phyloP scores from a whole-genome alignment of 192 early-diverging fungal species.

The Funneliformis geosporum region DNA sequence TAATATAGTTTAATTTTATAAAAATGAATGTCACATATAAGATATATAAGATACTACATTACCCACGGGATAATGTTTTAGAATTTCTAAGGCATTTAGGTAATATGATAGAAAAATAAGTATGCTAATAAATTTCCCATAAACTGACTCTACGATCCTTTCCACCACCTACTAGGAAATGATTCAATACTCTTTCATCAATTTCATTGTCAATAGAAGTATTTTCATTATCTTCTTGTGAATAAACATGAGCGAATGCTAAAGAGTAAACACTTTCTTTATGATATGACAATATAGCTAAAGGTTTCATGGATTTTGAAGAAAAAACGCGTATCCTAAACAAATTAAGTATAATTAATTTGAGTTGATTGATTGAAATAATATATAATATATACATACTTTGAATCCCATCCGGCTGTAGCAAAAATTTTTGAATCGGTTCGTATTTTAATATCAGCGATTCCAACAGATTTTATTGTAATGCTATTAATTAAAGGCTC shows the following conservation, averaged over 20 bases:
- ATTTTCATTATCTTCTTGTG: constrained; percentile 24
- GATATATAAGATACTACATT: too few relatives aligned
- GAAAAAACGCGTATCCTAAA: constrained; percentile 43
- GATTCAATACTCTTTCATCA: too few relatives aligned
- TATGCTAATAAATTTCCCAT: constrained; percentile 50
- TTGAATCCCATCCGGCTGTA: constrained; percentile 48
- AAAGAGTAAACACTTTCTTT: constrained; percentile 42
- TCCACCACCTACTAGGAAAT: constrained; percentile 43
- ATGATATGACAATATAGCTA: constrained; percentile 46
- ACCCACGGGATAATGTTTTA: too few relatives aligned
- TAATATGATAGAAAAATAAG: too few relatives aligned
- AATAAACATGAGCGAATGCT: constrained; percentile 33
- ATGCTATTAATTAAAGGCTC: neutral
- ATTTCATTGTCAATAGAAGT: constrained; percentile 25
- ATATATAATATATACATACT: constrained; percentile 14
- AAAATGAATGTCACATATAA: too few relatives aligned
- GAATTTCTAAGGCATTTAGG: too few relatives aligned
- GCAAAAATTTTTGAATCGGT: constrained; percentile 41
- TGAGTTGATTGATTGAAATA: too few relatives aligned
- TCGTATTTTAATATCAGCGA: constrained; percentile 40
- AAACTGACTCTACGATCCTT: constrained; percentile 45
- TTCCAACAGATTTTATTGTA: constrained; percentile 35
- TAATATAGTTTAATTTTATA: too few relatives aligned
- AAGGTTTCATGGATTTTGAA: constrained; percentile 41
- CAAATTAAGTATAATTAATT: neutral